These are phyloP conservation scores for Botryosphaeria dothidea DNA, from an alignment of 2,329 filamentous ascomycete genomes.

Conservation along the genomic window DNA sequence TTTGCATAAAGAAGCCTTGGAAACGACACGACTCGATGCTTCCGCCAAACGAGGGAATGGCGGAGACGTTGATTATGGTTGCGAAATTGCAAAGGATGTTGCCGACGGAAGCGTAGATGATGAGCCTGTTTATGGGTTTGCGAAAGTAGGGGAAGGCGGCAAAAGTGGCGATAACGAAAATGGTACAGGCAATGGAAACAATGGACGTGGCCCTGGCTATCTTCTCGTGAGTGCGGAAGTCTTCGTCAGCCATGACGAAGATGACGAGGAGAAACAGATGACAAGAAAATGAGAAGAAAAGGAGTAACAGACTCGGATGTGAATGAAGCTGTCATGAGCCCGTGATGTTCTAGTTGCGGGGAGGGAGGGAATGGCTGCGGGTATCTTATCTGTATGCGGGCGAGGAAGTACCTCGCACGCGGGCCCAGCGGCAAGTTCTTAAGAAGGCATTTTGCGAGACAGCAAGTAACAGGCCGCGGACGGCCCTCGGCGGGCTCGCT, in stretches of 20 bases:
- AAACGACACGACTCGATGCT: conserved; percentile 68
- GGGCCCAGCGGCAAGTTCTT: not conserved
- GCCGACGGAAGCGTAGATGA: conserved; percentile 81
- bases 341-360: not conserved
- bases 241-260: not conserved
- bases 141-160: conserved; percentile 67
- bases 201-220: conserved; percentile 61
- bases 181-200: conserved; percentile 68
- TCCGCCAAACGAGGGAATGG: conserved; percentile 45
- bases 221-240: not conserved
- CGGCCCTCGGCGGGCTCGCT: not conserved
- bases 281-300: not conserved
- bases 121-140: conserved; percentile 82
- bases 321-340: not conserved
- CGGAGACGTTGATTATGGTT: conserved; percentile 69
- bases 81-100: conserved; percentile 78
- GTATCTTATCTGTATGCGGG: not conserved
- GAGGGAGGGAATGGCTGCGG: not conserved
- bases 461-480: not conserved
- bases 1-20: conserved; percentile 79
- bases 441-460: not conserved
- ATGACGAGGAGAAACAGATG: not conserved
- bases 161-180: conserved; percentile 74
- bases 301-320: not conserved
- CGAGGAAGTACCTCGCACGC: not conserved